Percentiles rank a stretch among this genome's conserved stretches.
These are phyloP conservation scores for Sporothrix brunneoviolacea DNA, from an alignment of 2,329 filamentous ascomycete species.

Conservation along the genomic window DNA sequence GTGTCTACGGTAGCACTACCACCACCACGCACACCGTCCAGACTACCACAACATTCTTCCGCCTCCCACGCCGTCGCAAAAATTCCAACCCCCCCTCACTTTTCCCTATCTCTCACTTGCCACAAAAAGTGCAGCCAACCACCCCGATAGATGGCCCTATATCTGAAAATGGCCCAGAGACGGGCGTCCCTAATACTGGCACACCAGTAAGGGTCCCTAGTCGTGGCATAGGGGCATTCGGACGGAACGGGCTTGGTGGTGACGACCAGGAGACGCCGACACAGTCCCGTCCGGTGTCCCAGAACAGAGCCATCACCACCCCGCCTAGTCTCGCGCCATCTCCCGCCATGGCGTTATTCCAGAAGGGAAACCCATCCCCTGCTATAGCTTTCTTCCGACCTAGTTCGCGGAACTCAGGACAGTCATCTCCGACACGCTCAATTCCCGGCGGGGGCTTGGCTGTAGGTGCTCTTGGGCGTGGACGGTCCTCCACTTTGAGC, in stretches of 20 bases:
- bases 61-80: slow-evolving; percentile 62
- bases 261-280: slow-evolving; percentile 25
- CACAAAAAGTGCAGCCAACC: slow-evolving; percentile 37
- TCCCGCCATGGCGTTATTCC: slow-evolving; percentile 25
- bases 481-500: slow-evolving; percentile 83
- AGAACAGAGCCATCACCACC: slow-evolving; percentile 24
- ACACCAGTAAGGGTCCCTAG: slow-evolving; percentile 1
- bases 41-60: slow-evolving; percentile 70
- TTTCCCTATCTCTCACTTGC: slow-evolving; percentile 82
- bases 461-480: slow-evolving; percentile 35
- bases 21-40: slow-evolving; percentile 56
- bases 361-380: slow-evolving; percentile 36
- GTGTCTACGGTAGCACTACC: slow-evolving; percentile 49
- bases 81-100: slow-evolving; percentile 55
- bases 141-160: slow-evolving; percentile 9
- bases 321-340: slow-evolving; percentile 26
- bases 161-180: slow-evolving; percentile 3
- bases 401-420: slow-evolving; percentile 46
- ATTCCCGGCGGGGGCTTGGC: not conserved
- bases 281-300: slow-evolving; percentile 24
- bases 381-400: slow-evolving; percentile 45
- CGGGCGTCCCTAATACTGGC: not conserved
- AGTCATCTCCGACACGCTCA: slow-evolving; percentile 57
- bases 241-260: slow-evolving; percentile 6
- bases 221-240: slow-evolving; percentile 3